These are phyloP conservation scores for Aaosphaeria pasadenensis DNA, from an alignment of 2,329 filamentous ascomycete species.

Conservation along the genomic window DNA sequence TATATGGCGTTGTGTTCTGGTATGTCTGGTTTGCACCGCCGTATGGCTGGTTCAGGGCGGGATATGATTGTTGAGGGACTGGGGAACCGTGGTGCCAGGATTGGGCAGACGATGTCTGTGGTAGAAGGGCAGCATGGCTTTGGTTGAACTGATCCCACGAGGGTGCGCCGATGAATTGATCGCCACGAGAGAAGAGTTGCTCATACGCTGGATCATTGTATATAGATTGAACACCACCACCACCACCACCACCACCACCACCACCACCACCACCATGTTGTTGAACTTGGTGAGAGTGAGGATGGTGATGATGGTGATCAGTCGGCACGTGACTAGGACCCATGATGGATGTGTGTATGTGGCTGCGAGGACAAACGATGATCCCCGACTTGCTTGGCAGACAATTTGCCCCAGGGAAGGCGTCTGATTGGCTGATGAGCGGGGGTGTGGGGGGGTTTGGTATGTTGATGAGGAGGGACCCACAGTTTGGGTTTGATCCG, in stretches of 20 bases:
- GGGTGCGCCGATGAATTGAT: slow-evolving; percentile 22
- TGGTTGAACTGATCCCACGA: slow-evolving; percentile 31
- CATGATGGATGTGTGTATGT: slow-evolving; percentile 15
- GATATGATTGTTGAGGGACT: slow-evolving; percentile 26
- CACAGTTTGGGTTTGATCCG: no score
- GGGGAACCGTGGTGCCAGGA: slow-evolving; percentile 24
- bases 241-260: no score
- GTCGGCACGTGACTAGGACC: slow-evolving; percentile 36
- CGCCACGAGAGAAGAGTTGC: slow-evolving; percentile 23
- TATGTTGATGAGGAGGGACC: no score
- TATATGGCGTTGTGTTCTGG: slow-evolving; percentile 28
- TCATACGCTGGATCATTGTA: slow-evolving; percentile 30
- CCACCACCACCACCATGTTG: no score
- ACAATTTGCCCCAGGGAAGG: neutral
- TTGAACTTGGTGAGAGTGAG: slow-evolving; percentile 8
- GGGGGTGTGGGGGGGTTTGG: no score
- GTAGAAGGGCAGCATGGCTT: slow-evolving; percentile 15
- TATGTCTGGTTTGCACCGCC: slow-evolving; percentile 16
- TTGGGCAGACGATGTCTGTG: slow-evolving; percentile 11
- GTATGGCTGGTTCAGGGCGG: slow-evolving; percentile 21
- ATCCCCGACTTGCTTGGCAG: slow-evolving; percentile 1
- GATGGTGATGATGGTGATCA: slow-evolving; percentile 30
- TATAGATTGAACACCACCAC: slow-evolving; percentile 5
- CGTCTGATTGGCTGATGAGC: slow-evolving; percentile 4
- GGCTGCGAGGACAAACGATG: neutral